Conservation (phyloP, 352 stramenopile species). For the Pythium monospermum region DNA sequence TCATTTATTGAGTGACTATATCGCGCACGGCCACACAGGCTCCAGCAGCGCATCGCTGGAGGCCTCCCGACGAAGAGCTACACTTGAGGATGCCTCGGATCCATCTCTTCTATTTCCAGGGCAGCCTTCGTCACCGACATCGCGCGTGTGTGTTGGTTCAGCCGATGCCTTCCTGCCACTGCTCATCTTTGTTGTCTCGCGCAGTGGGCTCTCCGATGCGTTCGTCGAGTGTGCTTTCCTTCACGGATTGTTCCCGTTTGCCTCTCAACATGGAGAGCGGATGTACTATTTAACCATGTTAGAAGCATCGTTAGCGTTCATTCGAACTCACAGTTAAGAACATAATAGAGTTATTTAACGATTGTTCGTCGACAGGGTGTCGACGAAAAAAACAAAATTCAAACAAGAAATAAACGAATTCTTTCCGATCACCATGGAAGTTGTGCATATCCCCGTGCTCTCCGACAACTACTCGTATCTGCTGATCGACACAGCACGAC, state of each 20-base stretch:
- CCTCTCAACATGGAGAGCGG: constrained; percentile 27
- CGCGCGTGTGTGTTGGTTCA: constrained; percentile 19
- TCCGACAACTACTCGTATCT: constrained; percentile 93
- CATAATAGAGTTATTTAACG: constrained; percentile 7
- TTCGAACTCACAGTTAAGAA: constrained; percentile 15
- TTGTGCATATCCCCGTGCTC: constrained; percentile 80
- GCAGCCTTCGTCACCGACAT: constrained; percentile 10
- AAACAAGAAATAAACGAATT: background rate
- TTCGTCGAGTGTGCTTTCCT: constrained; percentile 23
- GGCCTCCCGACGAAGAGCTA: too few relatives aligned
- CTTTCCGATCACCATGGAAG: constrained; percentile 33
- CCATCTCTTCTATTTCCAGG: background rate
- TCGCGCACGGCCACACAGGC: constrained; percentile 4
- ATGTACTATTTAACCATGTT: constrained; percentile 49
- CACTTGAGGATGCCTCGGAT: too few relatives aligned
- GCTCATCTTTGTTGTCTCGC: constrained; percentile 34
- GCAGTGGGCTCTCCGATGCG: constrained; percentile 19
- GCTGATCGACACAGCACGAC: constrained; percentile 47
- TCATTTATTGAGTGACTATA: constrained; percentile 26
- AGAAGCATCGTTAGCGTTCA: constrained; percentile 33
- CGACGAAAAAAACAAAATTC: background rate
- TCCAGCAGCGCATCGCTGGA: background rate
- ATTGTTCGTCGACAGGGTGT: too few relatives aligned
- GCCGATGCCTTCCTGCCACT: constrained; percentile 37
- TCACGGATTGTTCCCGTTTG: constrained; percentile 25